These are phyloP conservation scores for Diaporthe destruens DNA, from an alignment of 2,329 filamentous ascomycete species.

Conservation along the genomic window DNA sequence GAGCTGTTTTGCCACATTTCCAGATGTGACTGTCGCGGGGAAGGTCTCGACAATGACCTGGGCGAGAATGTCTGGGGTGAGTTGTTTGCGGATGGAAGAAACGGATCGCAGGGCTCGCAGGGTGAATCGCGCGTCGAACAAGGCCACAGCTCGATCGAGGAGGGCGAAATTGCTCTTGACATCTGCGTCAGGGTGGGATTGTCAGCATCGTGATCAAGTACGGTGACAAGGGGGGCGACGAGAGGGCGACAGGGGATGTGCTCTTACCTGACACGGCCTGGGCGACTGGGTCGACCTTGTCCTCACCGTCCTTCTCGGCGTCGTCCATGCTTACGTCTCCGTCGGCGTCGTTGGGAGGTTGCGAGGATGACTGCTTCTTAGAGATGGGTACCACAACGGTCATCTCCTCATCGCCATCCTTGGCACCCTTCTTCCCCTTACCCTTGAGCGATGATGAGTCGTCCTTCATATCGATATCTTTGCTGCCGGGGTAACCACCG, in stretches of 20 bases:
- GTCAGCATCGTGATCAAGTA: conserved; percentile 19
- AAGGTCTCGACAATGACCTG: conserved; percentile 87
- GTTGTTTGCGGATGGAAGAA: conserved; percentile 92
- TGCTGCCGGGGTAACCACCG: conserved; percentile 70
- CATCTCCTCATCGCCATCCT: conserved; percentile 83
- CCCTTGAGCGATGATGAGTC: conserved; percentile 66
- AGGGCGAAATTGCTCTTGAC: conserved; percentile 95
- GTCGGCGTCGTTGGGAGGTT: conserved; percentile 70
- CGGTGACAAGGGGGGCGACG: background rate
- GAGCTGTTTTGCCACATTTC: conserved; percentile 76
- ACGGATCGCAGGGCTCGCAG: conserved; percentile 94
- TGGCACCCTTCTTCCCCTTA: conserved; percentile 73
- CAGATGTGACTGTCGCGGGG: conserved; percentile 70
- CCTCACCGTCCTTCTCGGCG: conserved; percentile 64
- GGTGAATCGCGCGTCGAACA: conserved; percentile 96
- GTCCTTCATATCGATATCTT: conserved; percentile 79
- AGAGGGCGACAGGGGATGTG: conserved; percentile 44
- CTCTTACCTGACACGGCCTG: conserved; percentile 72
- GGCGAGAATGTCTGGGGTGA: conserved; percentile 84
- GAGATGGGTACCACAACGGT: conserved; percentile 83
- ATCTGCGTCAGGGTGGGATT: conserved; percentile 66
- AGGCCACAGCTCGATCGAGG: conserved; percentile 88
- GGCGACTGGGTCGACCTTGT: conserved; percentile 70
- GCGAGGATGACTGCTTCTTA: conserved; percentile 72
- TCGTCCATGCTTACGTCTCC: conserved; percentile 80